Conservation (phyloP, 345 rosid species). For the Cochlearia excelsa region DNA sequence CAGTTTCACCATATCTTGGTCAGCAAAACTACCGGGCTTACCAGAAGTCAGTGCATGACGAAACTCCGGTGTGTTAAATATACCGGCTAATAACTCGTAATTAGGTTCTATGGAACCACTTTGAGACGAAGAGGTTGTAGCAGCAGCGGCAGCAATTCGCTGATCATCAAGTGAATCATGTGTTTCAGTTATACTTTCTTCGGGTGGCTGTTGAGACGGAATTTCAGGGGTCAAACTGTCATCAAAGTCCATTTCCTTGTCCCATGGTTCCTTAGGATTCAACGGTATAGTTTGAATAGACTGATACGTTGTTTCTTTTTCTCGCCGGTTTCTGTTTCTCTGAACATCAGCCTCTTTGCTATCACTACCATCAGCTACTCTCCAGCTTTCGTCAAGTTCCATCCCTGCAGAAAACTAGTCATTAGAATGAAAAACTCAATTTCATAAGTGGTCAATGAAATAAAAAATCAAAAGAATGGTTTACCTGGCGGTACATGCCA, state of each 20-base stretch:
- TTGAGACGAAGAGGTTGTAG: constrained; percentile 42
- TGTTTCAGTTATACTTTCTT: constrained; percentile 44
- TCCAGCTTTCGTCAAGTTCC: constrained; percentile 53
- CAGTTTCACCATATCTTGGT: constrained; percentile 72
- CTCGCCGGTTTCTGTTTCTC: constrained; percentile 79
- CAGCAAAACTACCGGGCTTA: constrained; percentile 54
- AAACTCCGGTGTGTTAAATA: constrained; percentile 84
- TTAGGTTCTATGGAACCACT: constrained; percentile 58
- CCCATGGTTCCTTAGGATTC: constrained; percentile 98
- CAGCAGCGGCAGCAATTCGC: constrained; percentile 33
- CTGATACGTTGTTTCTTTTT: constrained; percentile 65
- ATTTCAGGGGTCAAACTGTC: constrained; percentile 85
- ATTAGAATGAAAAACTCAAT: neutral
- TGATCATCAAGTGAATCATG: constrained; percentile 44
- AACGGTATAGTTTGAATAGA: constrained; percentile 57
- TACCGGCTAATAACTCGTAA: constrained; percentile 85
- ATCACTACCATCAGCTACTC: constrained; percentile 75
- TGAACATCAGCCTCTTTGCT: constrained; percentile 91
- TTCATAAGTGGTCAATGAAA: constrained; percentile 8
- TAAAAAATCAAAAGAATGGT: constrained; percentile 5
- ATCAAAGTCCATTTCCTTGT: constrained; percentile 85
- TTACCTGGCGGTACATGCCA: constrained; percentile 91
- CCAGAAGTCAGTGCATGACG: constrained; percentile 92
- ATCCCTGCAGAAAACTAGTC: constrained; percentile 61
- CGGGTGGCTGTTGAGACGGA: constrained; percentile 78